phyloP scores from a whole-genome alignment of 2,329 filamentous ascomycete genomes.

The Sporothrix inflata region DNA sequence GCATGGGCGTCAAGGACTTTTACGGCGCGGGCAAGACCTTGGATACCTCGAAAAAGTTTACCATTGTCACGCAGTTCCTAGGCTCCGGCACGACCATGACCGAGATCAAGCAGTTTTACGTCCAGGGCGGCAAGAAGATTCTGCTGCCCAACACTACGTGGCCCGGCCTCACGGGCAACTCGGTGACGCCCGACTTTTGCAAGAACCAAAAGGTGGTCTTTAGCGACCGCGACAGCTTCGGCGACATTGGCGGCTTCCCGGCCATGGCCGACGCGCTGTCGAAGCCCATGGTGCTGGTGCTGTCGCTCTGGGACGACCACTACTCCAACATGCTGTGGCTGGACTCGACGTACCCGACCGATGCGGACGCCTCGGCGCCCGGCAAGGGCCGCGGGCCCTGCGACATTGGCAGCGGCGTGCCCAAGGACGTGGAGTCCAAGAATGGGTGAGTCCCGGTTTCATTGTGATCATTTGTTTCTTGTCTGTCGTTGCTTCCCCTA shows the following conservation, averaged over 20 bases:
- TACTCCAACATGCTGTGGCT: constrained; percentile 65
- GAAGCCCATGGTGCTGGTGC: constrained; percentile 63
- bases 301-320: constrained; percentile 67
- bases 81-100: constrained; percentile 50
- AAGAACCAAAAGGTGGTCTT: constrained; percentile 57
- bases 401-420: constrained; percentile 49
- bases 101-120: constrained; percentile 64
- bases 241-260: constrained; percentile 56
- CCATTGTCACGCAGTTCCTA: constrained; percentile 65
- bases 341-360: constrained; percentile 57
- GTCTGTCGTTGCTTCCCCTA: background rate
- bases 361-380: constrained; percentile 41
- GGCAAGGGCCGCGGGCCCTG: constrained; percentile 53
- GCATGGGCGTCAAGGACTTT: constrained; percentile 62
- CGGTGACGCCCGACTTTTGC: constrained; percentile 59
- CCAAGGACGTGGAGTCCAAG: constrained; percentile 47
- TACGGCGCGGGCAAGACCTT: constrained; percentile 56
- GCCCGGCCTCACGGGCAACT: constrained; percentile 38
- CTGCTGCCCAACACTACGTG: constrained; percentile 47
- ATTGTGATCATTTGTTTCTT: too few species aligned
- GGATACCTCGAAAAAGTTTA: constrained; percentile 61
- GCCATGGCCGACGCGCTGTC: constrained; percentile 49
- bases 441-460: constrained; percentile 32
- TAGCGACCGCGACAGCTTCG: constrained; percentile 55
- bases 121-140: constrained; percentile 61